phyloP scores from a whole-genome alignment of 1,284 basidiomycete genomes.

The Exsudoporus floridanus region DNA sequence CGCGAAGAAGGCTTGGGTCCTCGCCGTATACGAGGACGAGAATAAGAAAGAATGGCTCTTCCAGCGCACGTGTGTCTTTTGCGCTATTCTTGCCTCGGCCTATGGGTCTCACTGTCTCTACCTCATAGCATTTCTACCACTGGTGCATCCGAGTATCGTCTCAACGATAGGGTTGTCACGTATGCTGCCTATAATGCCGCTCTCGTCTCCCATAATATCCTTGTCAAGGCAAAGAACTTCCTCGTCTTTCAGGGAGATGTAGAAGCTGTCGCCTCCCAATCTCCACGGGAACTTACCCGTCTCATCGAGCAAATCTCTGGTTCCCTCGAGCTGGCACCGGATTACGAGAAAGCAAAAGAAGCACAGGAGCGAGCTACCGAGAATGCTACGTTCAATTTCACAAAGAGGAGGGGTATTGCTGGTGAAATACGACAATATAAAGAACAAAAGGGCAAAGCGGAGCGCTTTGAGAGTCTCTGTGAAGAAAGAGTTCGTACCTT shows the following conservation, averaged over 20 bases:
- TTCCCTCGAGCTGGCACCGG: constrained; percentile 83
- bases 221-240: constrained; percentile 99
- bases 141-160: constrained; percentile 85
- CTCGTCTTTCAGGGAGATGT: constrained; percentile 99
- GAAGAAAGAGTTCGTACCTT: constrained; percentile 59
- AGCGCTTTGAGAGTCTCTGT: constrained; percentile 80
- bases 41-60: constrained; percentile 85
- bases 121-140: constrained; percentile 80
- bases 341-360: constrained; percentile 88
- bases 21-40: constrained; percentile 84
- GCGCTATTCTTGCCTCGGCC: background rate
- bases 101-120: constrained; percentile 5
- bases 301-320: constrained; percentile 97
- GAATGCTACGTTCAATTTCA: constrained; percentile 91
- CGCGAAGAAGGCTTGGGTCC: constrained; percentile 92
- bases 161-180: constrained; percentile 77
- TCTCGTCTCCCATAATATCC: constrained; percentile 87
- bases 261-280: constrained; percentile 96
- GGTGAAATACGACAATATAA: constrained; percentile 97
- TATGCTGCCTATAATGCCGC: constrained; percentile 86
- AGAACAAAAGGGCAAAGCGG: constrained; percentile 94
- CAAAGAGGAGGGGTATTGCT: constrained; percentile 88
- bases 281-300: constrained; percentile 83
- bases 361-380: constrained; percentile 90
- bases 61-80: constrained; percentile 75